Evolutionary conservation across 345 rosid genomes (phyloP), one percentile per base, ranked within the genome.

Genomic region (Aegle marmelos): DNA sequence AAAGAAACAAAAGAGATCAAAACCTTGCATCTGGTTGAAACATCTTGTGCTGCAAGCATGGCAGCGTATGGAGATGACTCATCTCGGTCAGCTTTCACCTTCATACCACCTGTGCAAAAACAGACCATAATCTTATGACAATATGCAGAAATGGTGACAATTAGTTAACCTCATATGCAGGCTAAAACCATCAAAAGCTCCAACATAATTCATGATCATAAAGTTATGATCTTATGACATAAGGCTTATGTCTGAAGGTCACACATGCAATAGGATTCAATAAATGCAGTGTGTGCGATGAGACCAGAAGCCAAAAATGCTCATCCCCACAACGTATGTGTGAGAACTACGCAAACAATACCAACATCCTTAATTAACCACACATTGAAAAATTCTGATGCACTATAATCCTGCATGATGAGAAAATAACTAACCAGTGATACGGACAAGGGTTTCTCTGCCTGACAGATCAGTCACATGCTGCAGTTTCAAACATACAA

Each of bases 11-110:
- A 28, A 41, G 50, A 70, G 11, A 54, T 61, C 63, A 24, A 30
- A 57, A 87, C 88, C 88, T 87, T 87, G 90, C 88, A 87, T 85
- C 87, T 78, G 69, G 71, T 76, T 9, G 90, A n/a, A 80, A 87
- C 90, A 78, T 87, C 90, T 41, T 87, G 90, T 16, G 90, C 88
- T 21, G 90, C 90, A 87, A 87, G 90, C 88, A 85, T 85, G 41
- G 90, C 90, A 66, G 90, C 90, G 48, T 85, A 87, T 0, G 88
- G 90, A 8, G 90, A 87, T 53, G 90, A 87, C 70, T 87, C 90
- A 82, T 87, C 90, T 70, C 88, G 80, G 76, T 87, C 90, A 66
- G 90, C 90, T 80, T 87, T 87, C 78, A 87, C 90, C 83, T 87
- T 87, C 90, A 85, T 87, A 30, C 90, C 88, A 80, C 90, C 90